phyloP scores from a whole-genome alignment of 108 stramenopile species.

The Skeletonema menzelii region DNA sequence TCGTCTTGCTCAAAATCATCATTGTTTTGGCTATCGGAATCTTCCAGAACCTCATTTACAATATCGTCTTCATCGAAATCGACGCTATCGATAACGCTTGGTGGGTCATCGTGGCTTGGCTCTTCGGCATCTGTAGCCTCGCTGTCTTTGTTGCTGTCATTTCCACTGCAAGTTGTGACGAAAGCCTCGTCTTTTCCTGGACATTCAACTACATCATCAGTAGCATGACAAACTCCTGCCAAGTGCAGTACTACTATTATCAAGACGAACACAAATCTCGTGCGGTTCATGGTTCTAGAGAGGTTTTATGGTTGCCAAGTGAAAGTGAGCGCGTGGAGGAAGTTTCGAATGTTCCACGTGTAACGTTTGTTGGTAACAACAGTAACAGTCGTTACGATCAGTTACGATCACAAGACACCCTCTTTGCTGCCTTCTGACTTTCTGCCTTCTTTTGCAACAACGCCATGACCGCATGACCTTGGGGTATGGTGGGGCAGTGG shows the following conservation, averaged over 20 bases:
- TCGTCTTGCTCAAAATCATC: constrained; percentile 2
- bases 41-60: constrained; percentile 24
- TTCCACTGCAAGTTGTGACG: constrained; percentile 37
- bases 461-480: too few species aligned
- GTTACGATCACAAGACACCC: too few species aligned
- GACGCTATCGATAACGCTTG: not conserved
- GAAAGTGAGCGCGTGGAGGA: too few species aligned
- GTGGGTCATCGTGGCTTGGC: not conserved
- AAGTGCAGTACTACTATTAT: not conserved
- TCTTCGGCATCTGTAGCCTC: not conserved
- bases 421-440: too few species aligned
- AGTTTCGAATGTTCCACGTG: too few species aligned
- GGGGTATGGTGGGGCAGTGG: too few species aligned
- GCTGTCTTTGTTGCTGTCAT: not conserved
- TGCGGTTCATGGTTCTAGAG: not conserved
- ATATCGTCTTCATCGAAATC: constrained; percentile 25
- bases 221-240: not conserved
- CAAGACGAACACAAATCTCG: not conserved
- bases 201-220: constrained; percentile 7
- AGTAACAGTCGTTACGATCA: too few species aligned
- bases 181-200: constrained; percentile 33
- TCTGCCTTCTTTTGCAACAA: too few species aligned
- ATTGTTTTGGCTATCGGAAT: not conserved
- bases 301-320: too few species aligned
- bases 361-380: too few species aligned